Evolutionary conservation across 1,284 basidiomycete species (phyloP).

Genomic region (Papiliotrema flavescens): DNA sequence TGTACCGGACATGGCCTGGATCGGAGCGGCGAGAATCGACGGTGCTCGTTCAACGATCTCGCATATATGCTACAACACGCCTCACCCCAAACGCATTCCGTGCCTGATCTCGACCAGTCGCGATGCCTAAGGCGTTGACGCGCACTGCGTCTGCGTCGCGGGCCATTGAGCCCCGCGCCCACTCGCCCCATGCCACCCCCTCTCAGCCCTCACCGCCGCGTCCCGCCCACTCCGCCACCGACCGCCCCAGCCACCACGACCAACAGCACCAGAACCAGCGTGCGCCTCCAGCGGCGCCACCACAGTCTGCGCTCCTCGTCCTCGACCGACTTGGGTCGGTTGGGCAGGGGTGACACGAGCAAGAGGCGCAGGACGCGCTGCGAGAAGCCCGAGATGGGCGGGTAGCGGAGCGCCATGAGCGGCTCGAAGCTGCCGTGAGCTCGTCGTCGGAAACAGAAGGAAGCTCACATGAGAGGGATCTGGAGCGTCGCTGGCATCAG

Average conservation of each 20-base stretch:
- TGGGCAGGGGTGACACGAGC: constrained; percentile 26
- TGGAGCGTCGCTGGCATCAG: constrained; percentile 3
- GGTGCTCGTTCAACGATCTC: neutral
- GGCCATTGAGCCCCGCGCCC: too few species aligned
- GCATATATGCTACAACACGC: neutral
- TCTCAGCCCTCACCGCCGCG: too few species aligned
- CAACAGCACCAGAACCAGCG: neutral
- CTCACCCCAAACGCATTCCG: neutral
- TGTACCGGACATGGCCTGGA: too few species aligned
- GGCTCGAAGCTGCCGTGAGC: constrained; percentile 34
- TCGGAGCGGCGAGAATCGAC: neutral
- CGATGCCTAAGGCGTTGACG: too few species aligned
- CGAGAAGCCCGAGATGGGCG: constrained; percentile 21
- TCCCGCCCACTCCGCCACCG: neutral
- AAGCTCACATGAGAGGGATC: constrained; percentile 2
- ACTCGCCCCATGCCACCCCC: too few species aligned
- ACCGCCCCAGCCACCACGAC: neutral
- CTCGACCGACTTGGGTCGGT: constrained; percentile 40
- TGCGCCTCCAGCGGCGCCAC: constrained; percentile 1
- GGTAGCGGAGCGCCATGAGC: constrained; percentile 41
- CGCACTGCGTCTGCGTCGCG: too few species aligned
- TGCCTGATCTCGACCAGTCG: too few species aligned
- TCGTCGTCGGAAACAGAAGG: neutral
- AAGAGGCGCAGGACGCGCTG: constrained; percentile 24
- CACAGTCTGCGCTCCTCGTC: constrained; percentile 17